A percentile compares a stretch with the other conserved stretches of the same genome.
Evolutionary conservation across 345 rosid species (phyloP).

Genomic region (Lepidium sativum): DNA sequence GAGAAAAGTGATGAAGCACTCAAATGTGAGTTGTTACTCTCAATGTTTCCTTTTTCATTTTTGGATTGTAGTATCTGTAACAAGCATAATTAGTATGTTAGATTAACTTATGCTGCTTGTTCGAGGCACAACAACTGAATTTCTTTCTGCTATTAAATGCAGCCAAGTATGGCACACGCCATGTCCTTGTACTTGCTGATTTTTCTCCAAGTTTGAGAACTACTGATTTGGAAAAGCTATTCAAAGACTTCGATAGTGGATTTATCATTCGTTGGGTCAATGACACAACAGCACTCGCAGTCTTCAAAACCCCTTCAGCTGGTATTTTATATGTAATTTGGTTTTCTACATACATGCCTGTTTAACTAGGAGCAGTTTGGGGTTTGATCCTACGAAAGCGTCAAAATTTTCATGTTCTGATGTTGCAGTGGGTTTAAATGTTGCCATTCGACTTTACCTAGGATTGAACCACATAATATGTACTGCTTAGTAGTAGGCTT

Average conservation of each 20-base stretch:
- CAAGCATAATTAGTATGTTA: background rate
- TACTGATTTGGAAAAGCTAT: conserved; percentile 71
- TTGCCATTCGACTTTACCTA: background rate
- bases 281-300: conserved; percentile 86
- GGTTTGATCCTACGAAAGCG: background rate
- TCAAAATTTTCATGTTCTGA: background rate
- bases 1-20: conserved; percentile 33
- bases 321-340: conserved; percentile 36
- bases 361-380: background rate
- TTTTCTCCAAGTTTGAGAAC: conserved; percentile 75
- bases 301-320: conserved; percentile 57
- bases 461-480: background rate
- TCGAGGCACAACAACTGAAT: background rate
- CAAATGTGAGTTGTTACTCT: conserved; percentile 35
- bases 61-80: background rate
- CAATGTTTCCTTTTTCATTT: background rate
- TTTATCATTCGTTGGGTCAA: conserved; percentile 81
- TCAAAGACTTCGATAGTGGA: conserved; percentile 48
- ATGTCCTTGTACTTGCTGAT: conserved; percentile 71
- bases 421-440: background rate
- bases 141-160: conserved; percentile 18
- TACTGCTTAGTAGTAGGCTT: background rate
- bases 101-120: background rate
- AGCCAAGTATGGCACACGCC: conserved; percentile 76
- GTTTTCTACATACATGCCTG: background rate